A percentile compares a stretch with the other conserved stretches of the same genome.
Conservation (phyloP, 345 rosid species). For the Hibiscus trionum region DNA sequence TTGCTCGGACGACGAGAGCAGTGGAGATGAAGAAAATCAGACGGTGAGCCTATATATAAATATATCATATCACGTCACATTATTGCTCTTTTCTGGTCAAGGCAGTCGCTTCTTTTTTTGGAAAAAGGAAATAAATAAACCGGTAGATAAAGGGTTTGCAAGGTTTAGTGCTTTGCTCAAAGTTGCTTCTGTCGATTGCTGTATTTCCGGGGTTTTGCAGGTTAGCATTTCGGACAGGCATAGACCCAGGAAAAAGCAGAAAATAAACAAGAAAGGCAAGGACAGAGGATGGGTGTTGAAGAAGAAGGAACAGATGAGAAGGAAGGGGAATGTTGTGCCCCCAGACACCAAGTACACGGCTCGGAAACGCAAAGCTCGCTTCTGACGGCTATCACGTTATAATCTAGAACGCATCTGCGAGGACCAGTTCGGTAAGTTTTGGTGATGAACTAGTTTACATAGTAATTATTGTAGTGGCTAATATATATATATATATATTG, state of each 20-base stretch:
- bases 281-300: constrained; percentile 69
- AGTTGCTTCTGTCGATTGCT: background rate
- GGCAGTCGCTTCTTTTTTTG: background rate
- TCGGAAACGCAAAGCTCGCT: constrained; percentile 68
- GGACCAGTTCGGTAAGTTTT: background rate
- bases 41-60: constrained; percentile 31
- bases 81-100: background rate
- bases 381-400: constrained; percentile 25
- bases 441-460: background rate
- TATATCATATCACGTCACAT: background rate
- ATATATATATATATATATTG: background rate
- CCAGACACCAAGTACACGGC: constrained; percentile 73
- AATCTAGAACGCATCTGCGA: background rate
- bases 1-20: constrained; percentile 55
- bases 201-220: constrained; percentile 23
- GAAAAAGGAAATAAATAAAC: background rate
- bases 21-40: constrained; percentile 56
- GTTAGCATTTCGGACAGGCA: constrained; percentile 58
- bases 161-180: background rate
- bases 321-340: constrained; percentile 72
- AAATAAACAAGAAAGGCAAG: constrained; percentile 53
- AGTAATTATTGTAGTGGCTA: background rate
- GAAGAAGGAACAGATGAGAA: constrained; percentile 85
- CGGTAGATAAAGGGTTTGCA: background rate
- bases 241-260: constrained; percentile 79